Evolutionary conservation across 179 eudicot species (phyloP), one percentile per base, ranked within the genome.

Genomic region (Amaranthus tricolor): DNA sequence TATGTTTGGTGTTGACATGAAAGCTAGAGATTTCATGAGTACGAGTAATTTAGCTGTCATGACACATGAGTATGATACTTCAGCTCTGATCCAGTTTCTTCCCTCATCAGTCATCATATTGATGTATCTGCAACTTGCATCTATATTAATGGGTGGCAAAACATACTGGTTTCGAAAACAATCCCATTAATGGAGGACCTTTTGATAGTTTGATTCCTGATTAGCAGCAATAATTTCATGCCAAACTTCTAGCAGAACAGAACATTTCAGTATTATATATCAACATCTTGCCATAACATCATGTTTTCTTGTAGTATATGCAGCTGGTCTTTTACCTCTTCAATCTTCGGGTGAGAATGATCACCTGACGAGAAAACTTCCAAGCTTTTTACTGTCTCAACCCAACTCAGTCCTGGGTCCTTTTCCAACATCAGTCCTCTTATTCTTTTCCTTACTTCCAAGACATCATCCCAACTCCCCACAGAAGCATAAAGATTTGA

Each of bases 371-470:
- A 87, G 77, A 87, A 93, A 21, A 85, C 85, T 71, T 87, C 87
- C 24, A 80, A 69, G 50, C 66, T 72, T 72, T 86, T 85, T 11
- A 17, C 52, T 15, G 81, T 77, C 82, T 90, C 90, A 14, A 92
- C 74, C 98, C 98, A 94, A 76, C 98, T 94, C 54, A 94, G 43
- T n/a, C 97, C 98, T 2, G 96, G 94, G 51, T 90, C 94, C 72
- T 87, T 91, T 20, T 88, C 92, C 77, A 84, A 58, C 80, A 74
- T 78, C 16, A 83, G 50, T 58, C 80, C 83, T 78, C 86, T 80
- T 71, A 87, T 79, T 72, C 80, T 88, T 77, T 79, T 87, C 83
- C 97, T 87, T 80, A 81, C 85, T 76, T 88, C 87, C 73, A 82
- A 71, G 24, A 92, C 95, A 62, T 73, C 76, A 55, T 87, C 91